Percentiles rank a stretch among this genome's conserved stretches.
Conservation (phyloP, 345 rosid species). For the Eucalyptus tenuipes region DNA sequence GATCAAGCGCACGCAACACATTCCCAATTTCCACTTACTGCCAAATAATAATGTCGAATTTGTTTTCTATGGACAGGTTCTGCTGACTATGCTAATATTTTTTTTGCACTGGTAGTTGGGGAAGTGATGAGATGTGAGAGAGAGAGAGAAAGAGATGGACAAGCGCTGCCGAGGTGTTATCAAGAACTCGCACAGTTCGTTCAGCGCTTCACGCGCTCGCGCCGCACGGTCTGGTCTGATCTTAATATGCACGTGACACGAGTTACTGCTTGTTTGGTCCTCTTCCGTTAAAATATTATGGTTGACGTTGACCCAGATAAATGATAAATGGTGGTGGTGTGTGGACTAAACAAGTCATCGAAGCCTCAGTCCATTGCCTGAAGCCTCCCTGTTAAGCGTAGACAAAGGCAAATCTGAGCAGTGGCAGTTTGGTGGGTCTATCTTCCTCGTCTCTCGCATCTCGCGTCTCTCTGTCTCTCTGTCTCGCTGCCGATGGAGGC, state of each 20-base stretch:
- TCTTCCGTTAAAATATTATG: background rate
- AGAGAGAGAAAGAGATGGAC: background rate
- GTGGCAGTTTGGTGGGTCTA: background rate
- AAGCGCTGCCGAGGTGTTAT: background rate
- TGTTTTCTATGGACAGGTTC: background rate
- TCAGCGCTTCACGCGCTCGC: background rate
- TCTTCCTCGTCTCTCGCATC: background rate
- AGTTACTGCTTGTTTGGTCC: background rate
- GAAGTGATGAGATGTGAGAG: background rate
- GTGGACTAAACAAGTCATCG: background rate
- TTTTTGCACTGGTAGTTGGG: background rate
- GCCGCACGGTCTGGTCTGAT: background rate
- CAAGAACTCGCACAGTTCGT: background rate
- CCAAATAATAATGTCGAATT: background rate
- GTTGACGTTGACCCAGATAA: background rate
- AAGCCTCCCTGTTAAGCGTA: background rate
- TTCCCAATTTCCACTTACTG: background rate
- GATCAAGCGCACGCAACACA: background rate
- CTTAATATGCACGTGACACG: background rate
- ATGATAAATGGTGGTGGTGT: background rate
- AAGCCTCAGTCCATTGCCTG: background rate
- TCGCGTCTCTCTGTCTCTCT: background rate
- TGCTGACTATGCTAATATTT: background rate
- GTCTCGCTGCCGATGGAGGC: background rate
- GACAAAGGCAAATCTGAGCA: background rate